These are phyloP conservation scores for Blastosporella zonata DNA, from an alignment of 1,284 basidiomycete genomes.

Conservation along the genomic window DNA sequence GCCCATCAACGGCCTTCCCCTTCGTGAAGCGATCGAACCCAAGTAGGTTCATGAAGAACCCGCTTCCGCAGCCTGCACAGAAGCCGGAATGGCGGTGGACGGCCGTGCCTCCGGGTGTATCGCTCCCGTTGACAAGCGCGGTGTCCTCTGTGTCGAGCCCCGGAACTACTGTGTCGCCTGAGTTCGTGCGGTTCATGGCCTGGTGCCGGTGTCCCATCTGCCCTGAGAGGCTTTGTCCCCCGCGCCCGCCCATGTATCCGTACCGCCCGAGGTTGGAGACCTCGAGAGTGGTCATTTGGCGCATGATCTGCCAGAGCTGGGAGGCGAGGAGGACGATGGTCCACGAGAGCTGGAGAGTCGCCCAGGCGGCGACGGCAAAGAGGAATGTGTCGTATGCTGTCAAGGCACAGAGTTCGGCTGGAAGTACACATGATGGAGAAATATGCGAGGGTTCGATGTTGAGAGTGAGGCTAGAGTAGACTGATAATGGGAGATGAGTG, in stretches of 20 bases:
- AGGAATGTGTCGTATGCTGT: slow-evolving; percentile 82
- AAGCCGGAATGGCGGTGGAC: slow-evolving; percentile 32
- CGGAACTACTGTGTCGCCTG: slow-evolving; percentile 22
- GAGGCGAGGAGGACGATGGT: slow-evolving; percentile 82
- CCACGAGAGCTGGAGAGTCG: slow-evolving; percentile 91
- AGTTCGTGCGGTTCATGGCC: slow-evolving; percentile 30
- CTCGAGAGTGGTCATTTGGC: slow-evolving; percentile 96
- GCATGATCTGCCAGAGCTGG: slow-evolving; percentile 89
- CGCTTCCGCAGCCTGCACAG: slow-evolving; percentile 41
- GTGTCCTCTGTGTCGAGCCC: slow-evolving; percentile 39
- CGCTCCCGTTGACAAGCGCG: slow-evolving; percentile 30
- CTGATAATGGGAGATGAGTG: slow-evolving; percentile 31
- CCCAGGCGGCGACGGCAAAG: slow-evolving; percentile 78
- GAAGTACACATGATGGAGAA: slow-evolving; percentile 67
- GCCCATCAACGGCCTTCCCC: slow-evolving; percentile 82
- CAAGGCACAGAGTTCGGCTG: slow-evolving; percentile 65
- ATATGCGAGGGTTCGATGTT: slow-evolving; percentile 39
- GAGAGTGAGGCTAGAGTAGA: slow-evolving; percentile 44
- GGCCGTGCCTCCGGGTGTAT: slow-evolving; percentile 22
- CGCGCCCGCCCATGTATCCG: slow-evolving; percentile 96
- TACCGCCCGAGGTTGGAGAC: slow-evolving; percentile 93
- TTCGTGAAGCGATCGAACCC: slow-evolving; percentile 93
- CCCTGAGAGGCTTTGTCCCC: slow-evolving; percentile 61
- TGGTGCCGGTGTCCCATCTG: slow-evolving; percentile 71
- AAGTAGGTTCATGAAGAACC: slow-evolving; percentile 83